Conservation (phyloP, 176 grass and related monocot species). For the Aechmea fasciata region DNA sequence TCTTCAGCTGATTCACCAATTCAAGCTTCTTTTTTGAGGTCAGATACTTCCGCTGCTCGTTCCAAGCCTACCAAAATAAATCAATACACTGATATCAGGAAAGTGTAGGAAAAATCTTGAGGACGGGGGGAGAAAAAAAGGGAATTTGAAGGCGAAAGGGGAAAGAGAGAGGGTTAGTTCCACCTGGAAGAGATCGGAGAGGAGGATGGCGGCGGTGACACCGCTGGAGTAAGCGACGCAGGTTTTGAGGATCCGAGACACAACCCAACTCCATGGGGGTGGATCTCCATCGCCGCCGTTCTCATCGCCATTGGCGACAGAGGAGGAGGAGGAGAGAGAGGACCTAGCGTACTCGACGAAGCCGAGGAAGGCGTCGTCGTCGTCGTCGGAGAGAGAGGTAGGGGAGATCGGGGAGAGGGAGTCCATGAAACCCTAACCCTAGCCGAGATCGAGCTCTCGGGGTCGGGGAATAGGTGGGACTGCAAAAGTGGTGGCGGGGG, state of each 20-base stretch:
- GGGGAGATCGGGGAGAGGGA: constrained; percentile 11
- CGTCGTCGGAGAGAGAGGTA: constrained; percentile 18
- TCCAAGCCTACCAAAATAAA: constrained; percentile 63
- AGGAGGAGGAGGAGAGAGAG: neutral
- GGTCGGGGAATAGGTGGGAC: neutral
- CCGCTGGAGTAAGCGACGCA: constrained; percentile 81
- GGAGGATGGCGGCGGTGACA: constrained; percentile 76
- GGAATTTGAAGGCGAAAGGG: neutral
- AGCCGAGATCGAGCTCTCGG: neutral
- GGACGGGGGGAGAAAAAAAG: neutral
- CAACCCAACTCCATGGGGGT: constrained; percentile 64
- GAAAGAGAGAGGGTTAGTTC: too few species aligned
- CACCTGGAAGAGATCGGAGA: constrained; percentile 91
- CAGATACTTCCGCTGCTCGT: constrained; percentile 59
- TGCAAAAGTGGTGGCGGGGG: neutral
- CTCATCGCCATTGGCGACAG: neutral
- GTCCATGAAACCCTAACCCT: constrained; percentile 44
- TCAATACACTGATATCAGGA: neutral
- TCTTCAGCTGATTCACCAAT: constrained; percentile 47
- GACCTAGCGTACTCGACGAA: constrained; percentile 18
- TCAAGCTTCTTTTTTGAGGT: constrained; percentile 60
- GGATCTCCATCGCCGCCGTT: neutral
- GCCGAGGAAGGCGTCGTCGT: constrained; percentile 34
- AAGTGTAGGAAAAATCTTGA: too few species aligned
- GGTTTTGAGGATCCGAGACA: constrained; percentile 66